Evolutionary conservation across 371 early-diverging fungal genomes (phyloP).

Genomic region (Syncephalastrum racemosum): DNA sequence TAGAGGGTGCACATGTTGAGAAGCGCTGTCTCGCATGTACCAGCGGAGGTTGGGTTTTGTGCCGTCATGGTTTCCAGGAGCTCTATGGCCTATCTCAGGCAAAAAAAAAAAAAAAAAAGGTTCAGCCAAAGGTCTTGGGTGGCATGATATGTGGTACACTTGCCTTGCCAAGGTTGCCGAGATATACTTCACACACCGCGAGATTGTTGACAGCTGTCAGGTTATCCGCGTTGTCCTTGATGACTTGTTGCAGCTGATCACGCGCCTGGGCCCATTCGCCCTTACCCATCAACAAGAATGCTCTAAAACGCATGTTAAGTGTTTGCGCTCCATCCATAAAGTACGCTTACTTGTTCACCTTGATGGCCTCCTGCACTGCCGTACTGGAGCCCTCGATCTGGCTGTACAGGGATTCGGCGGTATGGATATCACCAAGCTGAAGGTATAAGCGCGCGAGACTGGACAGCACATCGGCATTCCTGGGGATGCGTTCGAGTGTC

Average conservation of each 20-base stretch:
- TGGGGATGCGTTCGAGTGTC: constrained; percentile 29
- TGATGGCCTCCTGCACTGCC: constrained; percentile 36
- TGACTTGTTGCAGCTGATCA: constrained; percentile 41
- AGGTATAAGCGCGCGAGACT: constrained; percentile 57
- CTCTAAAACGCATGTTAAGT: constrained; percentile 19
- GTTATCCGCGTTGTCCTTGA: constrained; percentile 50
- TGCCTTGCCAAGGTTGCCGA: constrained; percentile 49
- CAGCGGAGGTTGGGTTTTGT: constrained; percentile 45
- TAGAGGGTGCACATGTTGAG: constrained; percentile 63
- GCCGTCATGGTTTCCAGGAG: constrained; percentile 25
- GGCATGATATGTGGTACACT: constrained; percentile 1
- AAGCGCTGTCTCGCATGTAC: constrained; percentile 55
- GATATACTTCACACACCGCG: constrained; percentile 59
- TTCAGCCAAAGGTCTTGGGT: not conserved
- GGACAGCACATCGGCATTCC: constrained; percentile 48
- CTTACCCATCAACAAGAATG: constrained; percentile 48
- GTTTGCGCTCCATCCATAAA: not conserved
- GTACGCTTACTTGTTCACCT: constrained; percentile 41
- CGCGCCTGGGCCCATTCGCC: constrained; percentile 57
- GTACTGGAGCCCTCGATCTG: constrained; percentile 30
- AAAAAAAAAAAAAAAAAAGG: too few relatives aligned
- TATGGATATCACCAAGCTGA: constrained; percentile 52
- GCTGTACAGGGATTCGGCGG: constrained; percentile 42
- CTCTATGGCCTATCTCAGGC: constrained; percentile 28
- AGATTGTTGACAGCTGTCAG: constrained; percentile 53